Percentiles rank a stretch among this genome's conserved stretches.
phyloP scores from a whole-genome alignment of 2,329 filamentous ascomycete genomes.

The Alternaria alternata region DNA sequence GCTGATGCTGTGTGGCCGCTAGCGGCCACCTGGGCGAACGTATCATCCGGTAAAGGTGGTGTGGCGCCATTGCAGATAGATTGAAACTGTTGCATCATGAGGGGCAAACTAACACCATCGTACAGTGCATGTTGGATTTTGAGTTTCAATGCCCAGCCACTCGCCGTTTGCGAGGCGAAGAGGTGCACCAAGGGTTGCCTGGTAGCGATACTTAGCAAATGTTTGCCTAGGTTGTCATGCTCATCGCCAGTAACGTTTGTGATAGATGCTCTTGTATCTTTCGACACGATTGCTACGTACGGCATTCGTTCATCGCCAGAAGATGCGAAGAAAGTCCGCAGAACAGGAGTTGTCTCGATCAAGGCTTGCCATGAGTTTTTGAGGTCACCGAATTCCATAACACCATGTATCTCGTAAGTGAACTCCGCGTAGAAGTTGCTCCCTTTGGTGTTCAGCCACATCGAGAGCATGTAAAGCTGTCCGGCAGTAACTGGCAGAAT shows the following conservation, averaged over 20 bases:
- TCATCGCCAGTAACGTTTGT: conserved; percentile 30
- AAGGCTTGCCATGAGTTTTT: conserved; percentile 69
- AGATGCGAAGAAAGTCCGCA: conserved; percentile 73
- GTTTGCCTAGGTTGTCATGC: conserved; percentile 9
- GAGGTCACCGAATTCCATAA: conserved; percentile 54
- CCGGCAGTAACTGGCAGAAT: conserved; percentile 76
- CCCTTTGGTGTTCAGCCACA: conserved; percentile 74
- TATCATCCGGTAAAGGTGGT: conserved; percentile 26
- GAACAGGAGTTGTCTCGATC: conserved; percentile 64
- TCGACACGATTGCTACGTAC: conserved; percentile 70
- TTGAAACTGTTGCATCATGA: conserved; percentile 65
- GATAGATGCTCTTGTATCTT: conserved; percentile 48
- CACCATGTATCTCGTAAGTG: conserved; percentile 61
- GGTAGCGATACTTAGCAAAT: not conserved
- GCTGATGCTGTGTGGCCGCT: conserved; percentile 5
- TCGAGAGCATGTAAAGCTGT: conserved; percentile 80
- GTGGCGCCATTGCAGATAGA: conserved; percentile 49
- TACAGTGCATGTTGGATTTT: conserved; percentile 87
- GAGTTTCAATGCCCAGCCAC: conserved; percentile 51
- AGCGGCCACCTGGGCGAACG: conserved; percentile 56
- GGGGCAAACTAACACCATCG: conserved; percentile 79
- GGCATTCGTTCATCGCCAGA: conserved; percentile 59
- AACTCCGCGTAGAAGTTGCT: conserved; percentile 79
- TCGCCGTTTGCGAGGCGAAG: conserved; percentile 41
- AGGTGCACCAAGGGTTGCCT: conserved; percentile 49